A percentile compares a stretch with the other conserved stretches of the same genome.
These are phyloP conservation scores for Lasiosphaeris hirsuta DNA, from an alignment of 495 filamentous ascomycete genomes.

Conservation along the genomic window DNA sequence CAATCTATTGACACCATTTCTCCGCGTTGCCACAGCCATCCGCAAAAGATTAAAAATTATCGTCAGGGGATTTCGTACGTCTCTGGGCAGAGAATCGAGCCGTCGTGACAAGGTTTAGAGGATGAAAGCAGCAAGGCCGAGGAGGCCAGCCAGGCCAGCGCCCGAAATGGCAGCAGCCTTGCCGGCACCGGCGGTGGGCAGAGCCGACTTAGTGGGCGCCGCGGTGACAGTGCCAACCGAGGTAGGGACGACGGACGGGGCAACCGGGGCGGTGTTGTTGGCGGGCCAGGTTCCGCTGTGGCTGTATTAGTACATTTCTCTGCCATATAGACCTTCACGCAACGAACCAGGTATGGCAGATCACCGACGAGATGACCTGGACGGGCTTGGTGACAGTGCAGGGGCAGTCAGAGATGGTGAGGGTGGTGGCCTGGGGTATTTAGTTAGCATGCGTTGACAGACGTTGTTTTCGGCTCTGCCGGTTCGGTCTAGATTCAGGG, in stretches of 20 bases:
- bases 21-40: not conserved
- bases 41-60: not conserved
- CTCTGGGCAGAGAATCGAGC: not conserved
- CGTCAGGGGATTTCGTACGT: too few relatives aligned
- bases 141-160: conserved; percentile 68
- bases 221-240: conserved; percentile 33
- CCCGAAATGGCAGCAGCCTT: conserved; percentile 64
- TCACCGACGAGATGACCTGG: conserved; percentile 56
- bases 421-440: conserved; percentile 59
- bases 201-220: conserved; percentile 20
- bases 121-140: conserved; percentile 69
- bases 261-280: conserved; percentile 33
- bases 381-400: conserved; percentile 75
- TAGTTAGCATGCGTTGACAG: not conserved
- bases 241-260: conserved; percentile 32
- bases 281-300: conserved; percentile 8
- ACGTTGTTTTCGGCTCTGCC: not conserved
- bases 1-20: not conserved
- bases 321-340: not conserved
- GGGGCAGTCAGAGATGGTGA: conserved; percentile 77
- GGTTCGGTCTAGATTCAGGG: not conserved
- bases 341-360: conserved; percentile 65
- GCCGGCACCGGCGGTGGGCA: conserved; percentile 60
- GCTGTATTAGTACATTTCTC: conserved; percentile 6
- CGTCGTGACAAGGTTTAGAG: conserved; percentile 56